Evolutionary conservation across 139 green algal genomes (phyloP).

Genomic region (Astrephomene gubernaculifera): DNA sequence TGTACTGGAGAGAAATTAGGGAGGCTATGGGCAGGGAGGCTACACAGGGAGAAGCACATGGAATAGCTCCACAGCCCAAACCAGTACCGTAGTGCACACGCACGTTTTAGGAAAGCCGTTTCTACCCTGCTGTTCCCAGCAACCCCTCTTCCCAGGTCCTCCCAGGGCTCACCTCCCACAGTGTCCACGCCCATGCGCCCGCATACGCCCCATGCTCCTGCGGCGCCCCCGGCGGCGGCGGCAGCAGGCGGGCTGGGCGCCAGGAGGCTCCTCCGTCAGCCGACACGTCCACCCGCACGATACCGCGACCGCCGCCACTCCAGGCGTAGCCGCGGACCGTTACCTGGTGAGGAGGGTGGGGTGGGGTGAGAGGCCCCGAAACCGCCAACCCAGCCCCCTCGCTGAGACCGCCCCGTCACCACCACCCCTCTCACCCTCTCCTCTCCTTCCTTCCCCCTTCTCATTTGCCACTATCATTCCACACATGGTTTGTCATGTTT

Average conservation of each 20-base stretch:
- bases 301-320: conserved; percentile 80
- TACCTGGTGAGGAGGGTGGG: not conserved
- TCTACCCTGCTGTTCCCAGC: too few species aligned
- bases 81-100: too few species aligned
- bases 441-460: not conserved
- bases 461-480: not conserved
- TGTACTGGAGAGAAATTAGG: too few species aligned
- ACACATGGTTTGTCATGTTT: too few species aligned
- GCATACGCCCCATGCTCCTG: conserved; percentile 6
- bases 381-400: not conserved
- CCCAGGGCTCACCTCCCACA: conserved; percentile 73
- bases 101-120: not conserved
- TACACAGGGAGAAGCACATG: too few species aligned
- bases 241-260: conserved; percentile 54
- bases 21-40: too few species aligned
- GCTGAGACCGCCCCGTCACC: not conserved
- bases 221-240: conserved; percentile 35
- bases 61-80: too few species aligned
- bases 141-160: too few species aligned
- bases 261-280: conserved; percentile 84
- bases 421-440: not conserved
- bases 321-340: conserved; percentile 82
- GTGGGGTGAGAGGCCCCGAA: not conserved
- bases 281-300: conserved; percentile 89
- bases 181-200: conserved; percentile 80